Evolutionary conservation across 768 basidiomycete species (phyloP), one percentile per base, ranked within the genome.

Genomic region (Mycena olivaceomarginata): DNA sequence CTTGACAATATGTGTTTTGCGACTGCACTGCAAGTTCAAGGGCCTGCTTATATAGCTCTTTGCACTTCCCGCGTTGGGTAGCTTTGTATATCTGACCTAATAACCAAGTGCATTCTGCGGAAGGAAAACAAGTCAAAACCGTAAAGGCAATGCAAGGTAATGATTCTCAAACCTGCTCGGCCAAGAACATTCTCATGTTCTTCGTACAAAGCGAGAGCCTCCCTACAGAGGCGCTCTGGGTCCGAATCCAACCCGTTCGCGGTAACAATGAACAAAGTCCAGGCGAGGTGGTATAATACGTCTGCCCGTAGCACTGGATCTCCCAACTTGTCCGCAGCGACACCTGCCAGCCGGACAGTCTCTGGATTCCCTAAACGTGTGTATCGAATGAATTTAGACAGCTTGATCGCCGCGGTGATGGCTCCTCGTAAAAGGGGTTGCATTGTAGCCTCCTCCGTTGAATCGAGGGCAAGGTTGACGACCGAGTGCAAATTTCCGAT

Each of bases 301-400:
- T 80, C 79, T 2, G 79, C 79, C n/a, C 60, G 63, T 20, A 80
- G 53, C 1, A 65, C 57, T 43, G 65, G 53, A 53, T 78, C 79
- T 4, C 70, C 71, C 43, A 80, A 46, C 46, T 70, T 78, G 10
- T 48, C 41, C 39, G 79, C 76, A 31, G 70, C 74, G 2, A 67
- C 45, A 20, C 71, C 56, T 11, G 79, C 79, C 7, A 72, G 25
- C 31, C 67, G 66, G 16, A 80, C 45, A 3, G 74, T 80, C 46
- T 78, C 79, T 15, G 68, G 64, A 64, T 68, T 79, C n/a, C 80
- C 80, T 4, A 80, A 56, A 59, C 67, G 53, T 10, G 80, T 80
- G 45, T 80, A 80, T 18, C 78, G 72, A 40, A 68, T 62, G n/a
- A 80, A 77, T 63, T 75, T 79, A 37, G 78, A 77, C 25, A 80